Conservation (phyloP, 2,329 filamentous ascomycete species). For the Beauveria medogensis region DNA sequence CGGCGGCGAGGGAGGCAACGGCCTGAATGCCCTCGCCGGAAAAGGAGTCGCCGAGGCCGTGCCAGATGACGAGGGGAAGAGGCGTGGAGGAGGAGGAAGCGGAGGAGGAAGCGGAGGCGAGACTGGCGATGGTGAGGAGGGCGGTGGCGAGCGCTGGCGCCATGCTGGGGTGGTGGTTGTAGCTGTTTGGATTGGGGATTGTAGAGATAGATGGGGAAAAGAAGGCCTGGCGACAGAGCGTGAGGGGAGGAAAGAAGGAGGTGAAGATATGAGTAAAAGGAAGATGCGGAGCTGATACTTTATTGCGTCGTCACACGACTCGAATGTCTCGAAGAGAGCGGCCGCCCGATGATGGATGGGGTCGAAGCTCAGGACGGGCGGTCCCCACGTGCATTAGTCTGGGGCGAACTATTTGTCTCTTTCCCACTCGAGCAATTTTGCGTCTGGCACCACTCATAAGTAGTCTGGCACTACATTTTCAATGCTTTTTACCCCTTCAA, state of each 20-base stretch:
- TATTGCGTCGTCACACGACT: background rate
- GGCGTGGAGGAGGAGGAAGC: conserved; percentile 40
- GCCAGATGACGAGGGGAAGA: conserved; percentile 90
- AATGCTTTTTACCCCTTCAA: too few relatives aligned
- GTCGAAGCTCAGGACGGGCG: too few relatives aligned
- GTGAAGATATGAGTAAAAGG: too few relatives aligned
- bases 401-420: background rate
- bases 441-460: too few relatives aligned
- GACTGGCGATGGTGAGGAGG: conserved; percentile 9
- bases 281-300: too few relatives aligned
- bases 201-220: too few relatives aligned
- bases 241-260: background rate
- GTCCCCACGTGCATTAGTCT: background rate
- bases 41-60: conserved; percentile 71
- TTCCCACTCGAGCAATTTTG: background rate
- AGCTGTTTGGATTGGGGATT: background rate
- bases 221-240: background rate
- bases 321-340: background rate
- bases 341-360: too few relatives aligned
- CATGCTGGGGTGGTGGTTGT: conserved; percentile 10
- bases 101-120: background rate
- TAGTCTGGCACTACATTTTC: too few relatives aligned
- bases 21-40: conserved; percentile 64
- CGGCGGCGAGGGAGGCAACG: conserved; percentile 63
- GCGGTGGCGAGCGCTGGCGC: background rate